Base-by-base conservation (phyloP, 768 basidiomycete species). In the Leucocoprinus leucothites region DNA sequence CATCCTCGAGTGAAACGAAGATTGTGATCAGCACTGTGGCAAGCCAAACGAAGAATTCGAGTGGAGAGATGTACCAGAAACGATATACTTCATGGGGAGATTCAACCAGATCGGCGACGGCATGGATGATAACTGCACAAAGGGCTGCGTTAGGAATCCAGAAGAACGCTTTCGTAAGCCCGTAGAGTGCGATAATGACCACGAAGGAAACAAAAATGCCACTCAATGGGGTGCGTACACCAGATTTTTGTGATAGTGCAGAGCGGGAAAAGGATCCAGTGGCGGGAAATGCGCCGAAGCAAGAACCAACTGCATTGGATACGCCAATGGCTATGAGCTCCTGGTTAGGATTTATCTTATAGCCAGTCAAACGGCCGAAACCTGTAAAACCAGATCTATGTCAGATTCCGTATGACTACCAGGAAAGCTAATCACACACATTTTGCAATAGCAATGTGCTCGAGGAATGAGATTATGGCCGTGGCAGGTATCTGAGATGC, bases 221-320 rank as follows among this genome's bases (percentile, higher is more conserved):
- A 9, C 90, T 94, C 9, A 87, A 78, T 8, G 97, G 97, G 2
- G 97, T 98, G 50, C 96, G 84, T n/a, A 98, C 96, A 47, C 97
- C 97, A 0, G 92, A 95, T 70, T 96, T 98, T 25, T 90, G 85
- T 72, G 97, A 94, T 65, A 99, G 76, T 2, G 97, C 97, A 2
- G 94, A 91, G 16, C 97, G 90, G 35, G 95, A 97, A 81, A 99
- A 99, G 0, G 95, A 98, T 1, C 97, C 97, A 11, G 97, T 99
- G 0, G 96, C 92, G 7, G 97, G 95, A 69, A 97, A 98, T 0
- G 94, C 96, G 43, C 78, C 81, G 69, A 99, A 98, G 61, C 90
- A 75, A 16, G 91, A 88, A 2, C 96, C 96, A 59, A 97, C 65
- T 1, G 91, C 90, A 69, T 96, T 96, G 16, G 94, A 90, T n/a